phyloP scores from a whole-genome alignment of 805 yeast species.

The Candida orba region DNA sequence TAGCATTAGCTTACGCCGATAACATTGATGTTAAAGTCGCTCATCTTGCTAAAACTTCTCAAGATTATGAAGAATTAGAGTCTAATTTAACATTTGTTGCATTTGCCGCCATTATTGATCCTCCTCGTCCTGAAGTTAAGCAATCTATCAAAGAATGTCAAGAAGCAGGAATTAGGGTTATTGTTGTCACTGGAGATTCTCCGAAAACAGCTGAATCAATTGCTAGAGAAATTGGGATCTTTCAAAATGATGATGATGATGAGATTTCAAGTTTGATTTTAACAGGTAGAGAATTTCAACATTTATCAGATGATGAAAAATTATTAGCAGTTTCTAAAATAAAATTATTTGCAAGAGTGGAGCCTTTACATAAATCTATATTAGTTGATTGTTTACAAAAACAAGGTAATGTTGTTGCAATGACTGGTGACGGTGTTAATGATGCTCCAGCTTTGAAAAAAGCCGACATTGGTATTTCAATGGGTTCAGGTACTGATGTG shows the following conservation, averaged over 20 bases:
- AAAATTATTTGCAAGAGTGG: constrained; percentile 46
- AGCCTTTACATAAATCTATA: constrained; percentile 46
- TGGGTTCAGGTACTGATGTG: constrained; percentile 59
- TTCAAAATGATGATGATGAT: constrained; percentile 16
- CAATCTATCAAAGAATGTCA: constrained; percentile 29
- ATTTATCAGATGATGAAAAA: constrained; percentile 29
- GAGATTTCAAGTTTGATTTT: constrained; percentile 25
- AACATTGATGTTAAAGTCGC: constrained; percentile 27
- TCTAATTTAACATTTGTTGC: constrained; percentile 30
- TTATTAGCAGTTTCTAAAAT: constrained; percentile 38
- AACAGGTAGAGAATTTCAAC: constrained; percentile 34
- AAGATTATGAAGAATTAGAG: constrained; percentile 30
- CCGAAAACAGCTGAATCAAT: constrained; percentile 46
- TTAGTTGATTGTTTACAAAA: constrained; percentile 42
- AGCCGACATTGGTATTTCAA: constrained; percentile 58
- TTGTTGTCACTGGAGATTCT: constrained; percentile 48
- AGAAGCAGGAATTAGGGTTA: constrained; percentile 36
- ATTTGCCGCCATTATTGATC: constrained; percentile 37
- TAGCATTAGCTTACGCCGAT: constrained; percentile 31
- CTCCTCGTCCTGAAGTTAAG: constrained; percentile 34
- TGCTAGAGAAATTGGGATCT: constrained; percentile 37
- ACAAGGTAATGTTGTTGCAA: constrained; percentile 48
- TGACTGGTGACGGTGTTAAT: constrained; percentile 63
- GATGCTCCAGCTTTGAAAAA: constrained; percentile 58
- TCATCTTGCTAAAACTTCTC: constrained; percentile 23